Evolutionary conservation across 176 grass and related monocot genomes (phyloP).

Genomic region (Musa itinerans): DNA sequence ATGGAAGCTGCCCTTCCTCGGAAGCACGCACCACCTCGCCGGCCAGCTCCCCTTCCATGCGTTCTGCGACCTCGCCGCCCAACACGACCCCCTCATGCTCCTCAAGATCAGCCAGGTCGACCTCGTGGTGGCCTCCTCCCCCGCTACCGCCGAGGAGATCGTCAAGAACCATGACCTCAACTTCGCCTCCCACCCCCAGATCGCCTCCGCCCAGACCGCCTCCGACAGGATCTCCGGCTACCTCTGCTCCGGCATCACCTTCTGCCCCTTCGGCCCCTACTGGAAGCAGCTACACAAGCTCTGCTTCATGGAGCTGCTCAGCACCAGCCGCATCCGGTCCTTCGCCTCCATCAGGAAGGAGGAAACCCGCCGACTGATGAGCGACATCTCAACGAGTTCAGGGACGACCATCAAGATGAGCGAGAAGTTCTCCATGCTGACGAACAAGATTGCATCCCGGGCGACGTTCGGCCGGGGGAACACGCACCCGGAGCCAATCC

Average conservation of each 20-base stretch:
- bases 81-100: constrained; percentile 21
- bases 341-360: no score
- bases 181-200: constrained; percentile 14
- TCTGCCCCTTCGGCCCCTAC: background rate
- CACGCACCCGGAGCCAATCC: no score
- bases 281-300: no score
- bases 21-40: constrained; percentile 31
- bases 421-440: no score
- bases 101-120: constrained; percentile 26
- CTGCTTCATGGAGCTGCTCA: no score
- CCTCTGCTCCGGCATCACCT: background rate
- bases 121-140: constrained; percentile 25
- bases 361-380: no score
- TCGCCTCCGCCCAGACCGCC: no score
- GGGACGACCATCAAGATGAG: no score
- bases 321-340: no score
- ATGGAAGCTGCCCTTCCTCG: constrained; percentile 29
- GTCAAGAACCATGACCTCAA: constrained; percentile 24
- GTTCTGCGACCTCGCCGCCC: constrained; percentile 12
- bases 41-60: constrained; percentile 11
- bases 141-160: constrained; percentile 23
- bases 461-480: no score
- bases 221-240: background rate
- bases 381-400: no score
- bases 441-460: no score